phyloP scores from a whole-genome alignment of 345 rosid species.

The Populus pruinosa region DNA sequence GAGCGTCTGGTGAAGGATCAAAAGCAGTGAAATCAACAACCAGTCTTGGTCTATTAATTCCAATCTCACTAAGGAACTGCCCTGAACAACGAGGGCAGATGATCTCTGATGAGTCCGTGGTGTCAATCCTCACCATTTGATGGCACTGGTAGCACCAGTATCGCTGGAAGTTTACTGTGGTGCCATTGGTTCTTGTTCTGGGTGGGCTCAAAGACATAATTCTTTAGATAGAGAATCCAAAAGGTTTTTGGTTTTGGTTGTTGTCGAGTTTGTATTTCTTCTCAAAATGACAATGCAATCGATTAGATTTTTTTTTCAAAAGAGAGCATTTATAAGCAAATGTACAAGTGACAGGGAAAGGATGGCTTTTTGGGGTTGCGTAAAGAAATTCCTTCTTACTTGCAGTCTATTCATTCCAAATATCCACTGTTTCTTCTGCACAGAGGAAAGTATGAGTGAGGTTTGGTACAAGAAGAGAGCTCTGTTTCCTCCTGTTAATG shows the following conservation, averaged over 20 bases:
- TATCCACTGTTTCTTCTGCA: conserved; percentile 9
- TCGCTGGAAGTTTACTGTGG: conserved; percentile 32
- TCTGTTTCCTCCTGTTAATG: too few species aligned
- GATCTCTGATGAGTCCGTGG: conserved; percentile 40
- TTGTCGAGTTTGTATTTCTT: neutral
- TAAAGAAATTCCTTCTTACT: conserved; percentile 19
- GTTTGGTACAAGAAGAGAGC: neutral
- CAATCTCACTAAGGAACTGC: conserved; percentile 52
- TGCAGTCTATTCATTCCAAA: neutral
- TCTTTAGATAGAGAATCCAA: neutral
- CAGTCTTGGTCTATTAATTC: conserved; percentile 40
- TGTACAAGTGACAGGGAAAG: conserved; percentile 11
- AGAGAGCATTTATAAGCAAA: neutral
- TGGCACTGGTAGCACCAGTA: conserved; percentile 87
- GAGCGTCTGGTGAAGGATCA: conserved; percentile 65
- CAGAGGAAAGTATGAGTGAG: conserved; percentile 36
- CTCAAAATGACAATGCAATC: neutral
- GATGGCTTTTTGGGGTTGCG: conserved; percentile 24
- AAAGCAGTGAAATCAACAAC: conserved; percentile 52
- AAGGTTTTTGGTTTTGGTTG: neutral
- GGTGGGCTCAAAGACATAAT: conserved; percentile 51
- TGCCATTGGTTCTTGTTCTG: conserved; percentile 7
- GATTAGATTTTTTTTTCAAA: neutral
- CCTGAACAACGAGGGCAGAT: conserved; percentile 59
- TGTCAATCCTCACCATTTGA: conserved; percentile 48